Conservation (phyloP, 495 filamentous ascomycete genomes). For the Aspergillus egyptiacus region DNA sequence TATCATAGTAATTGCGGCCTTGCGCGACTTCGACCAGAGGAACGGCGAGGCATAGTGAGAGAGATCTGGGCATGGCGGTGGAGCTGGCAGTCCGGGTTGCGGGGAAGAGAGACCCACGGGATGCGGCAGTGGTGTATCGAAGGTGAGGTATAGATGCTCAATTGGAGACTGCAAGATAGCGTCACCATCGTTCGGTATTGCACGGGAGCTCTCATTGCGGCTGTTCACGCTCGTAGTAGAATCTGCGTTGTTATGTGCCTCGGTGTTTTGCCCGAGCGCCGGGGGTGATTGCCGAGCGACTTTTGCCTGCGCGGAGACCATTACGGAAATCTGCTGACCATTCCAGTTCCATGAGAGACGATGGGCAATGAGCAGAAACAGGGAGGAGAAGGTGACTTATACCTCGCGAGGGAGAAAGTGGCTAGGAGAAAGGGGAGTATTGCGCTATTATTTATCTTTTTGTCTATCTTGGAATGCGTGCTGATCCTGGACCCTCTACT, state of each 20-base stretch:
- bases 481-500: not conserved
- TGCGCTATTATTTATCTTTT: conserved; percentile 9
- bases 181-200: not conserved
- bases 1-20: conserved; percentile 64
- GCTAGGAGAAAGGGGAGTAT: conserved; percentile 1
- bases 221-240: not conserved
- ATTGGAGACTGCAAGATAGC: conserved; percentile 30
- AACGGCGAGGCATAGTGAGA: conserved; percentile 63
- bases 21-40: conserved; percentile 63
- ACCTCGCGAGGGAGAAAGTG: not conserved
- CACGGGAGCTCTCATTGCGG: not conserved
- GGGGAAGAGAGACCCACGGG: conserved; percentile 41
- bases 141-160: conserved; percentile 64
- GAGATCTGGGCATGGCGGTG: conserved; percentile 56
- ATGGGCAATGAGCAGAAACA: not conserved
- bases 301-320: conserved; percentile 1
- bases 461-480: not conserved
- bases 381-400: not conserved
- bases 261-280: conserved; percentile 8
- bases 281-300: not conserved
- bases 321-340: not conserved
- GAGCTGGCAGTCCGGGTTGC: conserved; percentile 31
- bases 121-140: conserved; percentile 59
- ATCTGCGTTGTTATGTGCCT: not conserved
- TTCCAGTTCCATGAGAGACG: not conserved